Evolutionary conservation across 306 rosid genomes (phyloP).

Genomic region (Trifolium fragiferum): DNA sequence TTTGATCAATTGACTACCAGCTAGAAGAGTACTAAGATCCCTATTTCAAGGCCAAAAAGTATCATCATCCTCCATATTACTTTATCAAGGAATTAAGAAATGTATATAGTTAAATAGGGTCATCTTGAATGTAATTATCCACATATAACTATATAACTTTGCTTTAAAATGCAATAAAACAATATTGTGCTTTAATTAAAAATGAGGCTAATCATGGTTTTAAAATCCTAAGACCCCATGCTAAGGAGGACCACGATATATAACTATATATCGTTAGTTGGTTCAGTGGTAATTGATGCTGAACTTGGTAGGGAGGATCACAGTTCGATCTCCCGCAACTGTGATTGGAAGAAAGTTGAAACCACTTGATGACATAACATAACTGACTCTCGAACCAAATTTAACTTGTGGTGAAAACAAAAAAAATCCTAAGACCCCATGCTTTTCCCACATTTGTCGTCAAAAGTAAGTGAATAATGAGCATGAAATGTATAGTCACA

Average conservation of each 20-base stretch:
- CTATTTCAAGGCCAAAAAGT: conserved; percentile 52
- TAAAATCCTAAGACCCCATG: conserved; percentile 52
- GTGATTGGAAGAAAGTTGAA: no score
- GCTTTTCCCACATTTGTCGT: conserved; percentile 66
- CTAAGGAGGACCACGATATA: no score
- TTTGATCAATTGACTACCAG: conserved; percentile 40
- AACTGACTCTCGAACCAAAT: no score
- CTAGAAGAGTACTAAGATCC: conserved; percentile 44
- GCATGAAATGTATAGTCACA: conserved; percentile 35
- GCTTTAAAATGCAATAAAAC: not conserved
- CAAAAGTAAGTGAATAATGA: conserved; percentile 54
- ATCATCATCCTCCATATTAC: conserved; percentile 1
- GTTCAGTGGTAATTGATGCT: no score
- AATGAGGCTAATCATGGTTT: conserved; percentile 49
- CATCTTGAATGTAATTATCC: conserved; percentile 30
- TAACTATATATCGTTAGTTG: no score
- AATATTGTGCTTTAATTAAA: conserved; percentile 32
- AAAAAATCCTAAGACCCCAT: conserved; percentile 53
- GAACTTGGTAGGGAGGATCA: no score
- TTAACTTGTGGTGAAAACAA: no score
- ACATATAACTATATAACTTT: not conserved
- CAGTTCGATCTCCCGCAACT: no score
- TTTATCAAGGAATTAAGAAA: conserved; percentile 39
- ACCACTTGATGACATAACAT: no score
- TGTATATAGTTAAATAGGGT: conserved; percentile 4